A percentile compares a stretch with the other conserved stretches of the same genome.
Conservation (phyloP, 1,284 basidiomycete genomes). For the Tremellales sp. region DNA sequence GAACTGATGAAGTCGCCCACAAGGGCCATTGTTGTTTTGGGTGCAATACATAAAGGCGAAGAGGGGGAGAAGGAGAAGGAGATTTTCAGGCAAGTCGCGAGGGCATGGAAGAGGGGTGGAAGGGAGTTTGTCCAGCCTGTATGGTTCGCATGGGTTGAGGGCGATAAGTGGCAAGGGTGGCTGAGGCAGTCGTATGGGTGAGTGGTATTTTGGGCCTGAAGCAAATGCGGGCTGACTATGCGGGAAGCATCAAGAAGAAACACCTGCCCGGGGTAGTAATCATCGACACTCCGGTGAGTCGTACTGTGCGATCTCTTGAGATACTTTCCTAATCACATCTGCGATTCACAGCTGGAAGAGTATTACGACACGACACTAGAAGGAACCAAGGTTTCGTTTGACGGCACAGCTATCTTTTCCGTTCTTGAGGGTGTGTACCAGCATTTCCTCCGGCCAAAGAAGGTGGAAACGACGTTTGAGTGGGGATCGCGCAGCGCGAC, state of each 20-base stretch:
- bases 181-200: constrained; percentile 78
- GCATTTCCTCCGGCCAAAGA: constrained; percentile 57
- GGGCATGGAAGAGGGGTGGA: constrained; percentile 58
- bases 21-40: constrained; percentile 71
- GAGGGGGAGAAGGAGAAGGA: constrained; percentile 52
- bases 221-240: neutral
- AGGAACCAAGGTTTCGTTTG: constrained; percentile 65
- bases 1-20: constrained; percentile 71
- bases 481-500: constrained; percentile 39
- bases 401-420: constrained; percentile 59
- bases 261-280: constrained; percentile 64
- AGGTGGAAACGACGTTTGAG: constrained; percentile 40
- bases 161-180: constrained; percentile 73
- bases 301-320: neutral
- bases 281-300: constrained; percentile 70
- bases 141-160: constrained; percentile 82
- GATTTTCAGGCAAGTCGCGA: constrained; percentile 57
- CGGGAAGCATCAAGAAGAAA: constrained; percentile 39
- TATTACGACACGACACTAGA: constrained; percentile 57
- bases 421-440: constrained; percentile 65
- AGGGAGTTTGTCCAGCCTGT: constrained; percentile 56
- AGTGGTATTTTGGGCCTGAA: constrained; percentile 5
- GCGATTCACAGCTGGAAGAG: constrained; percentile 16
- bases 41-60: constrained; percentile 45
- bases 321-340: constrained; percentile 3